Conservation (phyloP, 805 yeast species). For the Cyberlindnera petersonii region DNA sequence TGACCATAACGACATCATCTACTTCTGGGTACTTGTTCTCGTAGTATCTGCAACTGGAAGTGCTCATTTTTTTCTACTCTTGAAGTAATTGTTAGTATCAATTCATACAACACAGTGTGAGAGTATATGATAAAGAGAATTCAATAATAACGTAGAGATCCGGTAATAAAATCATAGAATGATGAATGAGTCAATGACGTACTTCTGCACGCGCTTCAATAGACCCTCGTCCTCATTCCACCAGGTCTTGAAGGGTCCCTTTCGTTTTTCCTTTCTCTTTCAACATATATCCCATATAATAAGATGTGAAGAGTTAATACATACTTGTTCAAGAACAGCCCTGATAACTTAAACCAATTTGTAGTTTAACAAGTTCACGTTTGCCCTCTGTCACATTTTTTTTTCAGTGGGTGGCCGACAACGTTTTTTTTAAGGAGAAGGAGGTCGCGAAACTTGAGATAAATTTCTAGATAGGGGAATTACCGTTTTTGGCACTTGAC, state of each 20-base stretch:
- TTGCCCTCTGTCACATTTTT: conserved; percentile 1
- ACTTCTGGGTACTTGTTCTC: conserved; percentile 98
- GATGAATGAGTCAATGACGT: not conserved
- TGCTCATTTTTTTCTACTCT: conserved; percentile 49
- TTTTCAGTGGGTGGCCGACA: not conserved
- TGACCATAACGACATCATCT: conserved; percentile 98
- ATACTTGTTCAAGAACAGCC: no score
- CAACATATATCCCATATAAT: no score
- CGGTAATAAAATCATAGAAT: not conserved
- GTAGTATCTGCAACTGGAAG: conserved; percentile 91
- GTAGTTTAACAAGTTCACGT: no score
- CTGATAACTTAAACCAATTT: no score
- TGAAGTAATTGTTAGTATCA: not conserved
- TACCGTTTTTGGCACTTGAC: conserved; percentile 1
- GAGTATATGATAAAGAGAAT: no score
- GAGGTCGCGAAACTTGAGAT: not conserved
- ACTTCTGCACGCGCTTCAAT: not conserved
- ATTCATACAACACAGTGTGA: no score
- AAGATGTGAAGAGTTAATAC: no score
- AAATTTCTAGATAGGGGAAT: conserved; percentile 1
- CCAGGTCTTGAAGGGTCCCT: no score
- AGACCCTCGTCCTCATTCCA: no score
- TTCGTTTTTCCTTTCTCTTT: no score
- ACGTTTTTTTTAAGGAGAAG: not conserved
- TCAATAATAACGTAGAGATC: not conserved